phyloP scores from a whole-genome alignment of 78 protist genomes.

The Creolimax fragrantissima region DNA sequence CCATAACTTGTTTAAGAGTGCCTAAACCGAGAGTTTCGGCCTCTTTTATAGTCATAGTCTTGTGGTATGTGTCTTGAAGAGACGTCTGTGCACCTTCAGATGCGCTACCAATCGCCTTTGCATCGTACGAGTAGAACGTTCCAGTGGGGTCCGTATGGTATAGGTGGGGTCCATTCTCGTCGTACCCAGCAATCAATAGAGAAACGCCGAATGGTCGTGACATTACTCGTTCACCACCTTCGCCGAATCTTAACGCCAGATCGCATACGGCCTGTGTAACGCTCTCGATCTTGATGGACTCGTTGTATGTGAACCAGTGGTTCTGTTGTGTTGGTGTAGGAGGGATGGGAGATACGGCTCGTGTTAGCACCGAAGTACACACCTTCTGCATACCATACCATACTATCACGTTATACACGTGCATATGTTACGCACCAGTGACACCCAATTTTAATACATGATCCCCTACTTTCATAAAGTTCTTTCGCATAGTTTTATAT shows the following conservation, averaged over 20 bases:
- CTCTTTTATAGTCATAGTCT: conserved; percentile 77
- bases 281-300: conserved; percentile 88
- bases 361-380: no score
- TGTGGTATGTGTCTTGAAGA: conserved; percentile 79
- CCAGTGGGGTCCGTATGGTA: conserved; percentile 98
- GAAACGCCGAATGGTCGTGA: conserved; percentile 98
- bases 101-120: conserved; percentile 96
- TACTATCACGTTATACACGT: not conserved
- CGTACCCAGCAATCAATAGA: conserved; percentile 94
- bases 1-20: conserved; percentile 97
- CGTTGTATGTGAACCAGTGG: conserved; percentile 93
- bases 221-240: conserved; percentile 60
- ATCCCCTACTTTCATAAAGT: no score
- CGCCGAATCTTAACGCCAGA: conserved; percentile 88
- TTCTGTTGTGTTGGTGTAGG: no score
- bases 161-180: conserved; percentile 85
- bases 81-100: conserved; percentile 93
- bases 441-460: no score
- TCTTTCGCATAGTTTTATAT: no score
- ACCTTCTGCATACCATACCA: not conserved
- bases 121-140: conserved; percentile 63
- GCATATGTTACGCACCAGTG: no score
- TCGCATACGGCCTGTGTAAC: conserved; percentile 90
- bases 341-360: not conserved
- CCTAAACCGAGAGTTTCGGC: conserved; percentile 76